phyloP scores from a whole-genome alignment of 2,329 filamentous ascomycete species.

The Cladosporium sp. region DNA sequence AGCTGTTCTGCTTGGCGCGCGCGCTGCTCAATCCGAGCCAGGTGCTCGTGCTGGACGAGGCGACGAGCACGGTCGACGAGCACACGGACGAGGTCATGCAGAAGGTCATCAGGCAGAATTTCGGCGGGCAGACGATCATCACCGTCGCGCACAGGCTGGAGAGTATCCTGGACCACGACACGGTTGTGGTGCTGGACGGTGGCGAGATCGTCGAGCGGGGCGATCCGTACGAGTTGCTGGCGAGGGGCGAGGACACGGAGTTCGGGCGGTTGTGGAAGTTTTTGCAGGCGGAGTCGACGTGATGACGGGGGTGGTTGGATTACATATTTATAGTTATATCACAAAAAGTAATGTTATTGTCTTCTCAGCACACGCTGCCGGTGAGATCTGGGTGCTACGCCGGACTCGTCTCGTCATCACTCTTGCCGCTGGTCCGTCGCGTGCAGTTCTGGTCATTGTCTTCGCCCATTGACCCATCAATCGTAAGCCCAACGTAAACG shows the following conservation, averaged over 20 bases:
- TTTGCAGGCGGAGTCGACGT: constrained; percentile 1
- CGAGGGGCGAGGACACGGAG: constrained; percentile 6
- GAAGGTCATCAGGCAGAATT: constrained; percentile 39
- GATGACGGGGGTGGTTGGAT: background rate
- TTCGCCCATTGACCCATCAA: background rate
- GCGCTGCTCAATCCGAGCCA: constrained; percentile 38
- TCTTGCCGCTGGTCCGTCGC: too few relatives aligned
- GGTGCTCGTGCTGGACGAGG: constrained; percentile 36
- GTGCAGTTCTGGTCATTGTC: too few relatives aligned
- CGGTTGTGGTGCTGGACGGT: constrained; percentile 46
- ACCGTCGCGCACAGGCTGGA: constrained; percentile 52
- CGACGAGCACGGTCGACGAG: constrained; percentile 45
- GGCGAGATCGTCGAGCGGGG: constrained; percentile 42
- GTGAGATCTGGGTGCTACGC: too few relatives aligned
- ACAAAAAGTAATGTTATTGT: too few relatives aligned
- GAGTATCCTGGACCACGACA: constrained; percentile 50
- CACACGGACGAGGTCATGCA: constrained; percentile 55
- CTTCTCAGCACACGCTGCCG: too few relatives aligned
- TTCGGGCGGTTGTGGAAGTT: constrained; percentile 11
- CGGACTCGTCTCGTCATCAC: too few relatives aligned
- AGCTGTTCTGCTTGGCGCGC: constrained; percentile 46
- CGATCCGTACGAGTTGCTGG: constrained; percentile 19
- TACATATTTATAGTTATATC: too few relatives aligned
- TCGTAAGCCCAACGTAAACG: background rate
- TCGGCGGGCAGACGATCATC: constrained; percentile 53